These are phyloP conservation scores for Kentomonas sorsogonicus DNA, from an alignment of 208 protist species.

Conservation along the genomic window DNA sequence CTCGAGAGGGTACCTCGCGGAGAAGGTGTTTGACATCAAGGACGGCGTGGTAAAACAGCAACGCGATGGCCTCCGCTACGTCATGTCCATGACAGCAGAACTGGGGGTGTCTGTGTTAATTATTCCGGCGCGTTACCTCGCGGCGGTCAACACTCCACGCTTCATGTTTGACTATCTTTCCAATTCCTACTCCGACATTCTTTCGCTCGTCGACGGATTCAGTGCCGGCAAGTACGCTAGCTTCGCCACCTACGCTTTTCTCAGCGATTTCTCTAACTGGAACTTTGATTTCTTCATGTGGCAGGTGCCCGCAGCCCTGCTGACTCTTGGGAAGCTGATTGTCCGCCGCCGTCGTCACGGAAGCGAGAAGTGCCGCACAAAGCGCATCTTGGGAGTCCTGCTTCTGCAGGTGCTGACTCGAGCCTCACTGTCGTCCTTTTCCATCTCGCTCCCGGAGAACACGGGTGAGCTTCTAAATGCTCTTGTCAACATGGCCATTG, in stretches of 20 bases:
- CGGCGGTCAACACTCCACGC: conserved; percentile 64
- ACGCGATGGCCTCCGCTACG: conserved; percentile 40
- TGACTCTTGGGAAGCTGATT: conserved; percentile 66
- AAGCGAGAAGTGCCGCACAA: conserved; percentile 37
- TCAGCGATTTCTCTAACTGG: conserved; percentile 40
- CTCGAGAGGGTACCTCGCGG: conserved; percentile 28
- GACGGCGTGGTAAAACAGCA: conserved; percentile 17
- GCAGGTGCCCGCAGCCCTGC: conserved; percentile 63
- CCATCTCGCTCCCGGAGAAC: conserved; percentile 73
- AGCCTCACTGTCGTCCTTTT: conserved; percentile 64
- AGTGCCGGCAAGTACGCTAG: conserved; percentile 45
- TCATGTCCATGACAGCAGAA: conserved; percentile 44
- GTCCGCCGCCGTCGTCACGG: conserved; percentile 39
- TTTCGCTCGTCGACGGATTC: conserved; percentile 61
- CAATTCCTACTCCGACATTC: conserved; percentile 56
- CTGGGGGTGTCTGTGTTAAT: conserved; percentile 58
- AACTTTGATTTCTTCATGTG: conserved; percentile 80
- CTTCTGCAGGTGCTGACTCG: conserved; percentile 54
- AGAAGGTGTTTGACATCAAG: conserved; percentile 37
- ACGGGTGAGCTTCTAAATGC: conserved; percentile 39
- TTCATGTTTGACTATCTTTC: conserved; percentile 80
- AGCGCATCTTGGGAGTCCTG: conserved; percentile 54
- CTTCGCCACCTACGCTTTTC: conserved; percentile 70
- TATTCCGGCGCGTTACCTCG: conserved; percentile 61
- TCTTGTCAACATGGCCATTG: conserved; percentile 36